Base-by-base conservation (phyloP, 2,329 filamentous ascomycete species). In the Pyricularia grisea region DNA sequence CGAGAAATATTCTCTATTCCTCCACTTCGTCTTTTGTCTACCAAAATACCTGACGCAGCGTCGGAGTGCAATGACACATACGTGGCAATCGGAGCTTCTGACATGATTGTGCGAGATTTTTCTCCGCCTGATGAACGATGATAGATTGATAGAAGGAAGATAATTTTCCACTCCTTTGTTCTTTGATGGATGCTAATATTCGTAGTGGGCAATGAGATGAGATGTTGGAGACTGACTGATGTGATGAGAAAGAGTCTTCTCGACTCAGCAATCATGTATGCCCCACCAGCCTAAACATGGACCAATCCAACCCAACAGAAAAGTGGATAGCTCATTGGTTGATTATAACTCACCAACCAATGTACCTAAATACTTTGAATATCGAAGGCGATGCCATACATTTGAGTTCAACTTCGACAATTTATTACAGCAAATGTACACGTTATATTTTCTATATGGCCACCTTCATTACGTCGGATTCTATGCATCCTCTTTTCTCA, bases 21-120 rank as follows among this genome's bases (percentile, higher is more conserved):
- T 23, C 64, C 28, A 28, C 33, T 14, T 28, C 27, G 30, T 12
- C n/a, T 36, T 23, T 31, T n/a, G 31, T 42, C 50, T 69, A 70
- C 69, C 69, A 27, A 27, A 65, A 55, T 69, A 68, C 69, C 68
- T 31, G 72, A 77, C 77, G 78, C 77, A 84, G 85, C 87, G 86
- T 89, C 87, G 84, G 79, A 81, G 87, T 90, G 86, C 87, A 89
- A 90, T 89, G 87, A 89, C 87, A 89, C 88, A 86, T 86, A 90
- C 88, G 88, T 90, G 80, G 87, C 83, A 75, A 88, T 85, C 70
- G 87, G 82, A 71, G 80, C 75, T 69, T 81, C 79, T 68, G 76
- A 72, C 76, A 78, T 65, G 27, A 65, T 28, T 17, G n/a, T 27
- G 7, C 11, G 23, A n/a, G 0, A 1, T 55, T 27, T 27, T 17